Evolutionary conservation across 495 filamentous ascomycete species (phyloP).

Genomic region (Aspergillus saccharolyticus): DNA sequence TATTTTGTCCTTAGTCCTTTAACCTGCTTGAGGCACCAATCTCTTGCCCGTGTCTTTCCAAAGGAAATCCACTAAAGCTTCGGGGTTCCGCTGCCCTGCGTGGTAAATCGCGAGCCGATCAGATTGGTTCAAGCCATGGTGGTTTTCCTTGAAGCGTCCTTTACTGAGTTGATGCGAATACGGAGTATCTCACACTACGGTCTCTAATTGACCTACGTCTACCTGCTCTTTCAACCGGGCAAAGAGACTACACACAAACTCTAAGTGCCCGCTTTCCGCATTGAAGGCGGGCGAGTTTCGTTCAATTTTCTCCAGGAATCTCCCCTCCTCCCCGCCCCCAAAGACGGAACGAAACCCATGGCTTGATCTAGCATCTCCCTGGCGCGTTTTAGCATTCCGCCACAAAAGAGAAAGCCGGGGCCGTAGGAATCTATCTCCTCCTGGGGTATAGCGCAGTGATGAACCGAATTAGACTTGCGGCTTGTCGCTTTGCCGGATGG

Average conservation of each 20-base stretch:
- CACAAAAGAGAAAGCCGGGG: not conserved
- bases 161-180: not conserved
- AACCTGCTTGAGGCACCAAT: not conserved
- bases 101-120: not conserved
- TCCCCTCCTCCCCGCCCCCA: not conserved
- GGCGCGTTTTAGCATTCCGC: not conserved
- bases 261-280: not conserved
- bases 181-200: not conserved
- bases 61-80: not conserved
- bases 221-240: too few species aligned
- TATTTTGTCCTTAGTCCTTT: not conserved
- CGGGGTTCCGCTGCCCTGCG: not conserved
- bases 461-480: not conserved
- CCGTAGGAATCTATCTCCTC: conserved; percentile 1
- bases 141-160: not conserved
- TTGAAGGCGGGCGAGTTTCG: not conserved
- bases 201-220: not conserved
- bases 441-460: conserved; percentile 2
- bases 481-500: not conserved
- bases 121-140: not conserved
- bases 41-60: not conserved
- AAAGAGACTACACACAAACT: not conserved
- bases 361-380: not conserved
- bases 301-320: too few species aligned
- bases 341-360: not conserved